Percentiles rank a stretch among this genome's conserved stretches.
Evolutionary conservation across 2,329 filamentous ascomycete species (phyloP).

Genomic region (Exserohilum rostratum): DNA sequence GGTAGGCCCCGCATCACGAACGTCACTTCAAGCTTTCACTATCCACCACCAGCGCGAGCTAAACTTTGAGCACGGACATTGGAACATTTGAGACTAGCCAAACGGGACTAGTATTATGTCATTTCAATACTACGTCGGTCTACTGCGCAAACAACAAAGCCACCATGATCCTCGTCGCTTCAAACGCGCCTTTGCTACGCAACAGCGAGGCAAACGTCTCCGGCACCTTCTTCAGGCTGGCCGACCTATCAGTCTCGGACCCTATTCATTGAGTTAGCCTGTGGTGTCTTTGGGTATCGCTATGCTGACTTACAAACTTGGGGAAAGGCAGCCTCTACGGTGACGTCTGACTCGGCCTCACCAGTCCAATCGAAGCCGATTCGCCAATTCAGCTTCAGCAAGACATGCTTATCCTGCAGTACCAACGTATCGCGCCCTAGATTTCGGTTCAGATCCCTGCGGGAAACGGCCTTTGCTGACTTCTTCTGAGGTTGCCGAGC

Average conservation of each 20-base stretch:
- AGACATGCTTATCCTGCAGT: conserved; percentile 48
- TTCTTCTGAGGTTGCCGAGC: conserved; percentile 16
- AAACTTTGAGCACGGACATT: too few relatives aligned
- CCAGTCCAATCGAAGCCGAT: conserved; percentile 75
- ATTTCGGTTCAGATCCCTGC: conserved; percentile 58
- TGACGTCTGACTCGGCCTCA: conserved; percentile 67
- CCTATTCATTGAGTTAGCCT: conserved; percentile 38
- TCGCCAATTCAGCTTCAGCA: conserved; percentile 65
- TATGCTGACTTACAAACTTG: conserved; percentile 62
- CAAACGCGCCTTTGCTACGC: conserved; percentile 60
- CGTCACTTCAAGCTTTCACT: too few relatives aligned
- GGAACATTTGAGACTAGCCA: too few relatives aligned
- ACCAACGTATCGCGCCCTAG: conserved; percentile 39
- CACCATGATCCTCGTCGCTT: conserved; percentile 65
- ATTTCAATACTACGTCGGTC: not conserved
- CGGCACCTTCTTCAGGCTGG: conserved; percentile 64
- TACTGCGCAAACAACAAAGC: conserved; percentile 58
- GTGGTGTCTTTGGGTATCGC: not conserved
- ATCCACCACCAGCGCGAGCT: too few relatives aligned
- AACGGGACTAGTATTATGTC: too few relatives aligned
- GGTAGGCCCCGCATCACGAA: too few relatives aligned
- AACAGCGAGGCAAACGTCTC: conserved; percentile 66
- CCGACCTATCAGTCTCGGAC: conserved; percentile 64
- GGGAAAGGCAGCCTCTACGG: conserved; percentile 63
- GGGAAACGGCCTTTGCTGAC: conserved; percentile 32